Conservation (phyloP, 495 filamentous ascomycete species). For the Aspergillus conjunctus region DNA sequence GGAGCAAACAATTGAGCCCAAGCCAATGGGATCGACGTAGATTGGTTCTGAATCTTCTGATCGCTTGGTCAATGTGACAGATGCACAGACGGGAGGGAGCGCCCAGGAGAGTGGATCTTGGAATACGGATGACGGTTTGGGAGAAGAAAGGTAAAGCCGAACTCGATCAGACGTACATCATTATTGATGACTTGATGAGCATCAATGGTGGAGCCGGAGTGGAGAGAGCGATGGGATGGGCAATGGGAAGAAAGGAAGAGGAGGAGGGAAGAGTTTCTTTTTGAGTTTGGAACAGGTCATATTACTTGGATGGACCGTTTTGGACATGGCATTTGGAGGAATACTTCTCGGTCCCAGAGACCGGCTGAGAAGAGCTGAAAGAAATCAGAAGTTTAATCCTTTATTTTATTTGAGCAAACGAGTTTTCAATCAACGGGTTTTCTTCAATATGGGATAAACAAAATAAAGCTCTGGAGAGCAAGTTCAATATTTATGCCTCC, state of each 20-base stretch:
- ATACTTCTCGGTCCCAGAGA: too few relatives aligned
- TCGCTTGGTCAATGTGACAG: conserved; percentile 19
- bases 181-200: not conserved
- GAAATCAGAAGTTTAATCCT: not conserved
- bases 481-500: too few relatives aligned
- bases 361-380: not conserved
- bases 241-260: not conserved
- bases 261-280: not conserved
- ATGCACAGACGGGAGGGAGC: conserved; percentile 14
- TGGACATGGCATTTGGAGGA: not conserved
- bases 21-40: conserved; percentile 12
- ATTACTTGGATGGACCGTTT: conserved; percentile 4
- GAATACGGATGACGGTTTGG: not conserved
- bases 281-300: conserved; percentile 15
- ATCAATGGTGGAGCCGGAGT: not conserved
- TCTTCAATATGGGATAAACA: too few relatives aligned
- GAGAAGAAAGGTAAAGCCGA: not conserved
- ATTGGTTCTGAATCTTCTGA: not conserved
- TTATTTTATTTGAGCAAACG: too few relatives aligned
- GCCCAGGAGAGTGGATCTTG: conserved; percentile 3
- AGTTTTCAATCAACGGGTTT: too few relatives aligned
- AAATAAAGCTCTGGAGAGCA: too few relatives aligned
- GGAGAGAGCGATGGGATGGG: not conserved
- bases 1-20: conserved; percentile 6
- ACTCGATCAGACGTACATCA: not conserved